phyloP scores from a whole-genome alignment of 1,284 basidiomycete genomes.

The Marasmius oreades region DNA sequence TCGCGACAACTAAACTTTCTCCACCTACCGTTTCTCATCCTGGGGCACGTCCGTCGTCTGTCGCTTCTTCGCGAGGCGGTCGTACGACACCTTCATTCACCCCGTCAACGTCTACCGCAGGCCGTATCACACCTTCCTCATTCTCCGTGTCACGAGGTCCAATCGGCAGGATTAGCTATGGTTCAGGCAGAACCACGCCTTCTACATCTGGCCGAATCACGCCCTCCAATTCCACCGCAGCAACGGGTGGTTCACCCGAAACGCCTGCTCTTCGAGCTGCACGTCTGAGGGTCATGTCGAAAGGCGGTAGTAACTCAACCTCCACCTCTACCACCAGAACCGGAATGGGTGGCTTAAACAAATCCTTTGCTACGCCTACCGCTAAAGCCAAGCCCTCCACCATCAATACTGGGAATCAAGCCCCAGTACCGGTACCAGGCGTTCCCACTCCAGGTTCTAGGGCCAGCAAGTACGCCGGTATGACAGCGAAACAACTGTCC shows the following conservation, averaged over 20 bases:
- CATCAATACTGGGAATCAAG: constrained; percentile 29
- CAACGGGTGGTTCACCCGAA: constrained; percentile 22
- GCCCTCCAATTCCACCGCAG: constrained; percentile 28
- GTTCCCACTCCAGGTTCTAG: constrained; percentile 67
- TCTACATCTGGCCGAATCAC: constrained; percentile 40
- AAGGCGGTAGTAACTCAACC: constrained; percentile 13
- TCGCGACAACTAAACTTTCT: constrained; percentile 79
- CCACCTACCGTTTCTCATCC: constrained; percentile 51
- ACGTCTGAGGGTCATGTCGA: constrained; percentile 26
- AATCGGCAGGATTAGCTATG: constrained; percentile 14
- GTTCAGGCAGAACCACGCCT: constrained; percentile 35
- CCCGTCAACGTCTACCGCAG: constrained; percentile 32
- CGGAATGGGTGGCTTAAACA: not conserved
- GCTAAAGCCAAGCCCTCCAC: constrained; percentile 26
- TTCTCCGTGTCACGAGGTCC: constrained; percentile 40
- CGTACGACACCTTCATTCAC: constrained; percentile 48
- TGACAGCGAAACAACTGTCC: constrained; percentile 79
- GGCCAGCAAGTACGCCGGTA: constrained; percentile 77
- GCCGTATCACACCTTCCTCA: constrained; percentile 31
- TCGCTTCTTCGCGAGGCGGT: constrained; percentile 69
- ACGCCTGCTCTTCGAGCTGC: constrained; percentile 32
- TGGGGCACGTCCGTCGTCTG: constrained; percentile 69
- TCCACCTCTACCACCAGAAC: not conserved
- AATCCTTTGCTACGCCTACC: constrained; percentile 25
- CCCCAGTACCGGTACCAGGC: constrained; percentile 23